Evolutionary conservation across 192 early-diverging fungal genomes (phyloP).

Genomic region (Thamnidium elegans): DNA sequence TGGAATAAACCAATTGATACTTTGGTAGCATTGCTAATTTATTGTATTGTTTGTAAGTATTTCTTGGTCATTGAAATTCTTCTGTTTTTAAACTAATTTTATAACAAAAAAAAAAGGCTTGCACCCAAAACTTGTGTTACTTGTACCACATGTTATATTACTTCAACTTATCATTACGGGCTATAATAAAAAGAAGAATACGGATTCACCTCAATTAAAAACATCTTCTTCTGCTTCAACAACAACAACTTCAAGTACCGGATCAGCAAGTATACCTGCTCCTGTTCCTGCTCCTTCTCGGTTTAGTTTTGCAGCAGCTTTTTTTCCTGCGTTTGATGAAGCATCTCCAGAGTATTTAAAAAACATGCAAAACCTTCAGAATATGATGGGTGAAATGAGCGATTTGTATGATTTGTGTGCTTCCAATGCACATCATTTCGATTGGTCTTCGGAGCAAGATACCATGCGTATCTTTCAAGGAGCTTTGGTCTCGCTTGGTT

Average conservation of each 20-base stretch:
- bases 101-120: slow-evolving; percentile 16
- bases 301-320: slow-evolving; percentile 12
- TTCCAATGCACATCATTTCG: slow-evolving; percentile 41
- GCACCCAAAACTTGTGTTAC: slow-evolving; percentile 32
- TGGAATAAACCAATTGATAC: slow-evolving; percentile 73
- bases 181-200: slow-evolving; percentile 6
- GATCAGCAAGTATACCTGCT: slow-evolving; percentile 1
- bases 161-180: slow-evolving; percentile 20
- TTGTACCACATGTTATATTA: slow-evolving; percentile 26
- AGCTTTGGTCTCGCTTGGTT: slow-evolving; percentile 34
- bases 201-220: neutral
- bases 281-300: slow-evolving; percentile 3
- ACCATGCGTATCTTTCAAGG: slow-evolving; percentile 44
- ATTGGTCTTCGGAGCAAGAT: slow-evolving; percentile 52
- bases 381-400: slow-evolving; percentile 66
- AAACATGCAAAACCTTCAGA: slow-evolving; percentile 75
- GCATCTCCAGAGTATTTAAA: slow-evolving; percentile 59
- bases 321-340: slow-evolving; percentile 28
- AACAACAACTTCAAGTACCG: neutral
- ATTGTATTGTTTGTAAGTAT: slow-evolving; percentile 52
- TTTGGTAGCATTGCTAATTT: slow-evolving; percentile 46
- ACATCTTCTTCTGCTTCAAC: no score
- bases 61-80: neutral
- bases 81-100: neutral
- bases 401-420: slow-evolving; percentile 48